A percentile compares a stretch with the other conserved stretches of the same genome.
Conservation (phyloP, 495 filamentous ascomycete species). For the Cercophora scortea region DNA sequence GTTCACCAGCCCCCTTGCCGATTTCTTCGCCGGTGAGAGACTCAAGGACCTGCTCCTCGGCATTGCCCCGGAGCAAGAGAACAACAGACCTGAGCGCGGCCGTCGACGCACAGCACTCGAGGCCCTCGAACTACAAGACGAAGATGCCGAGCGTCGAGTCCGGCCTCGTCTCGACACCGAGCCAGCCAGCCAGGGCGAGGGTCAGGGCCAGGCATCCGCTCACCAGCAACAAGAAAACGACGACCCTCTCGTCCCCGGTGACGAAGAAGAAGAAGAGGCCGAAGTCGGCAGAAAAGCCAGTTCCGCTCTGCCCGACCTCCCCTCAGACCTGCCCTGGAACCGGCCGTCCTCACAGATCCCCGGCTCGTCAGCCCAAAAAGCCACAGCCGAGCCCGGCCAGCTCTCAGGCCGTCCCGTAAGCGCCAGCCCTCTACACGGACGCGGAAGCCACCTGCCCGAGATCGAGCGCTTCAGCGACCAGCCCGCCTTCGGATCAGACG, state of each 20-base stretch:
- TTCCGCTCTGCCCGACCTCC: conserved; percentile 29
- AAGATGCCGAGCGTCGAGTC: conserved; percentile 17
- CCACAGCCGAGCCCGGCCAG: conserved; percentile 10
- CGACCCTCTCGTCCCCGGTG: not conserved
- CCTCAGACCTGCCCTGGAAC: conserved; percentile 39
- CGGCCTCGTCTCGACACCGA: conserved; percentile 19
- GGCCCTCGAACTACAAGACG: conserved; percentile 17
- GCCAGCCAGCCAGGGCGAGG: not conserved
- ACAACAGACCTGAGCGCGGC: conserved; percentile 7
- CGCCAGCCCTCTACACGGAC: conserved; percentile 30
- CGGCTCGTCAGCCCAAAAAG: conserved; percentile 29
- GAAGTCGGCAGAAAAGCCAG: conserved; percentile 33
- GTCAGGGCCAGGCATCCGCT: not conserved
- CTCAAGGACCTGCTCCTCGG: conserved; percentile 20
- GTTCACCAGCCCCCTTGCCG: conserved; percentile 27
- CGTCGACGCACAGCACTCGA: conserved; percentile 13
- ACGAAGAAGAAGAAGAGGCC: conserved; percentile 20
- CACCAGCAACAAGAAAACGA: conserved; percentile 6
- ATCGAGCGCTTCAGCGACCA: conserved; percentile 36
- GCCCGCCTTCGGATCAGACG: conserved; percentile 20
- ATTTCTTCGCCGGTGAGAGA: conserved; percentile 27
- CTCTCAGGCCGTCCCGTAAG: conserved; percentile 19
- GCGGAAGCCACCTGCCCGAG: conserved; percentile 22
- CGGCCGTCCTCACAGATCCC: conserved; percentile 32
- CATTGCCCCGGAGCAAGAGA: conserved; percentile 16